A percentile compares a stretch with the other conserved stretches of the same genome.
phyloP scores from a whole-genome alignment of 2,329 filamentous ascomycete genomes.

The Alternaria arborescens region DNA sequence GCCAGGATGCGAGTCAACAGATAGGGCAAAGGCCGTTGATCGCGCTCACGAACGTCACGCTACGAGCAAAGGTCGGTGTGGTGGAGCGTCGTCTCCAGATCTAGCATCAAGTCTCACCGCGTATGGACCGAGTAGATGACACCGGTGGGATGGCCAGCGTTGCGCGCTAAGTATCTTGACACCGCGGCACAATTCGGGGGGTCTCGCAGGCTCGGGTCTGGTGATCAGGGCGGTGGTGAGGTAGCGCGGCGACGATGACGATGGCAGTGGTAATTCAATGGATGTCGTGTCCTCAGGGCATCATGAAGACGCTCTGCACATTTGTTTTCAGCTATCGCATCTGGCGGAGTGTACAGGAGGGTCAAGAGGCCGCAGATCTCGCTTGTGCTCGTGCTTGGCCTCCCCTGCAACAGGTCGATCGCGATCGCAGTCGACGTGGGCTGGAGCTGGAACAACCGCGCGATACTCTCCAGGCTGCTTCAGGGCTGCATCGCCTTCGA shows the following conservation, averaged over 20 bases:
- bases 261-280: background rate
- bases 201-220: background rate
- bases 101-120: constrained; percentile 6
- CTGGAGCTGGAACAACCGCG: background rate
- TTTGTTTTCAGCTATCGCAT: constrained; percentile 2
- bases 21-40: constrained; percentile 20
- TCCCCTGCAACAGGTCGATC: constrained; percentile 1
- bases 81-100: constrained; percentile 13
- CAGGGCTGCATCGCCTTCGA: background rate
- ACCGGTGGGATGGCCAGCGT: constrained; percentile 6
- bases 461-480: background rate
- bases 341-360: background rate
- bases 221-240: background rate
- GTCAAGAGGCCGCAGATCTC: constrained; percentile 5
- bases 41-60: constrained; percentile 22
- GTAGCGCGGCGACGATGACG: background rate
- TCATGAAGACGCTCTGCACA: constrained; percentile 5
- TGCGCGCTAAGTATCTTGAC: constrained; percentile 2
- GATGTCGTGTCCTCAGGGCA: constrained; percentile 6
- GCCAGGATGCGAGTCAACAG: constrained; percentile 7
- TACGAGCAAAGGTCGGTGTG: constrained; percentile 13
- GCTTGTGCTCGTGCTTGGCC: constrained; percentile 2
- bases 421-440: background rate
- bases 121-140: constrained; percentile 6
- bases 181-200: background rate